Conservation (phyloP, 2,329 filamentous ascomycete species). For the Pseudogymnoascus sp. region DNA sequence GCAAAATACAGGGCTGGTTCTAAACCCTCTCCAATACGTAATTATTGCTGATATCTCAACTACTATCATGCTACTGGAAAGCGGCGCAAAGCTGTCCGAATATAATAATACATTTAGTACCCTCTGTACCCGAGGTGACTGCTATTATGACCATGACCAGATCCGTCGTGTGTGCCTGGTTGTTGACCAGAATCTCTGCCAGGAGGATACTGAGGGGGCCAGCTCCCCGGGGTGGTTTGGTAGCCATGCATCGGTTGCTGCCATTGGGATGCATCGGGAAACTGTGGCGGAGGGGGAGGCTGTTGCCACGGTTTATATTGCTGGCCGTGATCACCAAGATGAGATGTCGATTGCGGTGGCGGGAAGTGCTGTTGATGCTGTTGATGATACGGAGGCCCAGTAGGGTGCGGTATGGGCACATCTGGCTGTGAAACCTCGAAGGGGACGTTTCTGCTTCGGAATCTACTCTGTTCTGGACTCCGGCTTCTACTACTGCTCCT, state of each 20-base stretch:
- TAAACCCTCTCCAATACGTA: not conserved
- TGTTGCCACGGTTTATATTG: not conserved
- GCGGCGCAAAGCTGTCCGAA: not conserved
- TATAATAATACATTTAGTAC: not conserved
- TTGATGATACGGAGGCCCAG: not conserved
- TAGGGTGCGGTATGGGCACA: not conserved
- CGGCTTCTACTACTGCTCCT: constrained; percentile 4
- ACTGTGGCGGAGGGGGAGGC: not conserved
- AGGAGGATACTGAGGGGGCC: constrained; percentile 1
- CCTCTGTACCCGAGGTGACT: not conserved
- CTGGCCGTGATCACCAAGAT: not conserved
- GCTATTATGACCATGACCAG: not conserved
- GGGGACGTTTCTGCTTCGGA: not conserved
- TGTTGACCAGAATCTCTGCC: not conserved
- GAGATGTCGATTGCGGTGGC: not conserved
- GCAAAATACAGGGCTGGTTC: not conserved
- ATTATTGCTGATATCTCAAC: not conserved
- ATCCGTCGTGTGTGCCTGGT: not conserved
- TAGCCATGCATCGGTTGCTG: not conserved
- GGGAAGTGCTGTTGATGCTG: not conserved
- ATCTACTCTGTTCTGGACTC: not conserved
- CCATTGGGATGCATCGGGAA: not conserved
- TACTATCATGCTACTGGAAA: not conserved
- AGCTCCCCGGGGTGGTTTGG: not conserved
- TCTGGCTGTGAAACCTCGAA: constrained; percentile 1